Evolutionary conservation across 2,329 filamentous ascomycete species (phyloP), one percentile per base, ranked within the genome.

Genomic region (Calonectria multiphialidica): DNA sequence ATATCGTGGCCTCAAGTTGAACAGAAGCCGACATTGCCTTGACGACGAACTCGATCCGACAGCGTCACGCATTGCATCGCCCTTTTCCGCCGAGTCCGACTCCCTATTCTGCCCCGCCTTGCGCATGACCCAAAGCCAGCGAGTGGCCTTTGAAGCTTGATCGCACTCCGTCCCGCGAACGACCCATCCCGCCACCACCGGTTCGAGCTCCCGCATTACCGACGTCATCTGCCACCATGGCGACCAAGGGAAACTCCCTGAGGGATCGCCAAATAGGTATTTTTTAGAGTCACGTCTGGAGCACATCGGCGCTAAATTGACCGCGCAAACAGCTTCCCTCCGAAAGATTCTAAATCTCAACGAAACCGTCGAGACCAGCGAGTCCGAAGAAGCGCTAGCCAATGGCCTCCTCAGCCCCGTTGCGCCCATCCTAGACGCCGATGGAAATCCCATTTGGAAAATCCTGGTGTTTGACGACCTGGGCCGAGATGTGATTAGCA

Each of bases 331-430:
- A 98, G 96, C 93, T 62, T 96, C 96, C 21, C 95, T 99, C 80
- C 95, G 98, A 87, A 96, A 95, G 85, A 95, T 99, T 80, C 91
- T 99, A 77, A 98, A 98, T 83, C 88, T 99, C 77, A 99, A 99
- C 85, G 93, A 97, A 80, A 89, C 91, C 85, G 73, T 89, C 86
- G 81, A 90, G 76, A 82, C 89, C 71, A 89, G 89, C 77, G 88
- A 90, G 69, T 86, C 89, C 62, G 90, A 94, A 72, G 93, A 95
- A 70, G 83, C 88, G 45, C 86, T 90, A 55, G 87, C 90, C 68
- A 93, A 92, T 80, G 92, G 92, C 63, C 84, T 93, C 12, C 86
- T 93, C 68, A 89, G 93, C 67, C 90, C 93, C 25, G 90, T 93
- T 44, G 92, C 93, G n/a, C 93, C 95, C 18, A 94, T 98, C 66